Base-by-base conservation (phyloP, 108 stramenopile genomes). In the Fistulifera pelliculosa region DNA sequence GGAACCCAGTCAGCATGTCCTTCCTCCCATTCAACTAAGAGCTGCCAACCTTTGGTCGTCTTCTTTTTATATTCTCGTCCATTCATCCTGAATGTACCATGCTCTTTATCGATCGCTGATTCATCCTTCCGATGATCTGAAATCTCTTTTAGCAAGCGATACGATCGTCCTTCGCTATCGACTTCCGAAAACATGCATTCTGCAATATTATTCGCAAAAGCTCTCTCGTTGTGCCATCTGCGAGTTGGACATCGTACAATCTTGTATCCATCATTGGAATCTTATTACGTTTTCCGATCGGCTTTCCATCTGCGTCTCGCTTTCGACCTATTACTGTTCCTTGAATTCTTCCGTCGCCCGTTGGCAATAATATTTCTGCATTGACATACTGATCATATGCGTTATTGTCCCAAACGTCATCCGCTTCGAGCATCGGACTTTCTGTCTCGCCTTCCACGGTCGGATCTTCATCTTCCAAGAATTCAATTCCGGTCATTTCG, bases 11-110 rank as follows among this genome's bases (percentile, higher is more conserved):
- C 16, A 11, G 42, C 27, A 7, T 15, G n/a, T 2, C 60, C 76
- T 61, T 77, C 71, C 26, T 65, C 64, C 59, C 64, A 83, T 41
- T 56, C 10, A 11, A 77, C 63, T 15, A 24, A 19, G 0, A 80
- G 53, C 14, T 63, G 0, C 78, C 78, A 80, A 40, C 82, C 78
- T 5, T 25, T 56, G 0, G 77, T 77, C 6, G 77, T 71, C 38
- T 68, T 54, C 27, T 56, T 28, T 4, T n/a, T 23, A 15, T 54
- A 21, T 21, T 54, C 26, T 19, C 38, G 14, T 45, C 11, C 11
- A 11, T 45, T 45, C 5, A 21, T 8, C 28, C 3, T 2, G 38
- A 39, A 16, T 12, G 10, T 17, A 28, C 27, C 53, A 54, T 54
- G 17, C 19, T 10, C 28, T 15, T 54, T 27, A 18, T 28, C 14